phyloP scores from a whole-genome alignment of 352 stramenopile species.

The Globisporangium irregulare region DNA sequence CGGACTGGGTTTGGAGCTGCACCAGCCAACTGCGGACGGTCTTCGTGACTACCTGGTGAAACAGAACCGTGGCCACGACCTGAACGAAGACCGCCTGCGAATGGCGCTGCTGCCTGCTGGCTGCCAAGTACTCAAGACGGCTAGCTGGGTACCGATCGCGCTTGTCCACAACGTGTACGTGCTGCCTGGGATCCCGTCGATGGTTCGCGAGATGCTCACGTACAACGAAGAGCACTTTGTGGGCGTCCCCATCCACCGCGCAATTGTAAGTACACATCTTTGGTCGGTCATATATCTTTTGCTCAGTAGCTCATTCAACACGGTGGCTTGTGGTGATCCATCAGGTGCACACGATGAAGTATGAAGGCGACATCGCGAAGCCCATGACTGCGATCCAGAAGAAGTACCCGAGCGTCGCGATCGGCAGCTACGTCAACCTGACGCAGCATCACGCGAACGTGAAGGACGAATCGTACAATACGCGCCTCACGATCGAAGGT shows the following conservation, averaged over 20 bases:
- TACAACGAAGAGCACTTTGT: constrained; percentile 76
- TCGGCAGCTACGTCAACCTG: constrained; percentile 86
- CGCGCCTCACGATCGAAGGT: constrained; percentile 63
- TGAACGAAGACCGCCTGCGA: constrained; percentile 69
- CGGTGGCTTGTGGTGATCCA: too few relatives aligned
- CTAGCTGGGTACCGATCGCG: constrained; percentile 73
- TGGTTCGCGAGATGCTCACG: constrained; percentile 82
- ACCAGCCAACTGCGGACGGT: constrained; percentile 62
- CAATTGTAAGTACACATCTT: constrained; percentile 43
- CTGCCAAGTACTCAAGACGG: constrained; percentile 51
- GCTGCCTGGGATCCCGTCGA: constrained; percentile 74
- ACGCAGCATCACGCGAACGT: constrained; percentile 53
- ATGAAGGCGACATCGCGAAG: constrained; percentile 68
- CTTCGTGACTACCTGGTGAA: constrained; percentile 42
- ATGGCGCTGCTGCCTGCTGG: constrained; percentile 70
- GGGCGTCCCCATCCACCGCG: constrained; percentile 72
- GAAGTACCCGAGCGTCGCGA: constrained; percentile 57
- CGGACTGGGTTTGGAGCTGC: constrained; percentile 56
- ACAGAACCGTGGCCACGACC: constrained; percentile 27
- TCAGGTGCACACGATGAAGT: constrained; percentile 65
- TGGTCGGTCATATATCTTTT: constrained; percentile 4
- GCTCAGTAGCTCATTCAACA: not conserved
- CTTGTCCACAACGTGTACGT: constrained; percentile 84
- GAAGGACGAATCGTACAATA: constrained; percentile 64
- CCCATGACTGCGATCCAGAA: constrained; percentile 66